Percentiles rank a stretch among this genome's conserved stretches.
These are phyloP conservation scores for Pseudophaeomoniella oleicola DNA, from an alignment of 2,329 filamentous ascomycete species.

Conservation along the genomic window DNA sequence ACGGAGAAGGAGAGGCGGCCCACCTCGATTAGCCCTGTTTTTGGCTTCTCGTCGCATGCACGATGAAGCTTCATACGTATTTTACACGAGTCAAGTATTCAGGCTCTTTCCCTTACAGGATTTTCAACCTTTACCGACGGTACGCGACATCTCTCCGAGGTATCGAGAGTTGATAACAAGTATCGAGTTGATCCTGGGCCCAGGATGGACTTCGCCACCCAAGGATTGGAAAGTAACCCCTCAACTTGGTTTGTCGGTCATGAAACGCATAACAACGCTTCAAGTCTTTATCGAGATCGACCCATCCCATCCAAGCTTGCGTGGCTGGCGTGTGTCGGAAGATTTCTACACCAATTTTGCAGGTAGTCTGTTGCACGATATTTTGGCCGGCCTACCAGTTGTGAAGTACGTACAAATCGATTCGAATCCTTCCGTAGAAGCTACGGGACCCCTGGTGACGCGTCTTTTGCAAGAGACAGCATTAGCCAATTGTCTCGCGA, in stretches of 20 bases:
- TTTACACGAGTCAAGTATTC: conserved; percentile 38
- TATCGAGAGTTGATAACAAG: conserved; percentile 37
- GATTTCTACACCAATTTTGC: conserved; percentile 45
- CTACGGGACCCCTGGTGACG: conserved; percentile 34
- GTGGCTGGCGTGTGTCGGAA: conserved; percentile 40
- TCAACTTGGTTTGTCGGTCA: conserved; percentile 33
- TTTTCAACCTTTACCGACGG: conserved; percentile 25
- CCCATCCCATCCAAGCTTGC: conserved; percentile 37
- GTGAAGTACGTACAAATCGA: conserved; percentile 38
- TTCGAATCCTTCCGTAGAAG: conserved; percentile 38
- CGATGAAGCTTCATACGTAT: conserved; percentile 34
- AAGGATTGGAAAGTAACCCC: conserved; percentile 36
- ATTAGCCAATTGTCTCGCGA: conserved; percentile 5
- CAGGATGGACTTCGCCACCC: conserved; percentile 43
- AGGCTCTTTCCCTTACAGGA: conserved; percentile 38
- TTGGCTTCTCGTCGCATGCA: conserved; percentile 29
- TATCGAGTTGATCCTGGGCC: conserved; percentile 42
- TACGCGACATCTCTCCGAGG: conserved; percentile 33
- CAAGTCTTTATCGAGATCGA: conserved; percentile 45
- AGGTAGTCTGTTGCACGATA: conserved; percentile 30
- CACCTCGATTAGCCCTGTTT: conserved; percentile 23
- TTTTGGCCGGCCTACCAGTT: conserved; percentile 34
- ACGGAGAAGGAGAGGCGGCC: not conserved
- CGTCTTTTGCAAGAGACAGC: conserved; percentile 26
- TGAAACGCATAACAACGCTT: conserved; percentile 22